Evolutionary conservation across 2,329 filamentous ascomycete species (phyloP).

Genomic region (Pestalotiopsis sp.): DNA sequence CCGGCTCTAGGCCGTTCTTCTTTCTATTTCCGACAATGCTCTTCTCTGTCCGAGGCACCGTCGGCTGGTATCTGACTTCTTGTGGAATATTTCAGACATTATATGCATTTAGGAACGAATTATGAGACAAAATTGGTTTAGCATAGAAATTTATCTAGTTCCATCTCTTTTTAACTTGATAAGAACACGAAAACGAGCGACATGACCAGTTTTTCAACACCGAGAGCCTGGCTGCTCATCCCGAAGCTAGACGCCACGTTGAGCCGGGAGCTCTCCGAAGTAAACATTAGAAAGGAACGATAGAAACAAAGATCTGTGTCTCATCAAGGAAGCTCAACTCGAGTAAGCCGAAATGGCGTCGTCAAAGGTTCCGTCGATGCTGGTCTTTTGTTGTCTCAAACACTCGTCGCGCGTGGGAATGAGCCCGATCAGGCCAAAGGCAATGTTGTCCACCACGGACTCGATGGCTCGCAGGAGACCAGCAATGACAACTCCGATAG

Average conservation of each 20-base stretch:
- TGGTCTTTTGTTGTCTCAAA: slow-evolving; percentile 12
- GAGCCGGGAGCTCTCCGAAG: neutral
- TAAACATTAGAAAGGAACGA: neutral
- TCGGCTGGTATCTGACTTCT: no score
- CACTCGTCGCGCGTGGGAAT: slow-evolving; percentile 13
- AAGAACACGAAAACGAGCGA: neutral
- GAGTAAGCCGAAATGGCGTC: slow-evolving; percentile 14
- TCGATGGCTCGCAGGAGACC: slow-evolving; percentile 13
- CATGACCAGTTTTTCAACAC: neutral
- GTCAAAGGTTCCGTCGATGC: slow-evolving; percentile 12
- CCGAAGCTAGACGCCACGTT: neutral
- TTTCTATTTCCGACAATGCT: no score
- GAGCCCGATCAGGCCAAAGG: slow-evolving; percentile 10
- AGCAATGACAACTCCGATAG: slow-evolving; percentile 10
- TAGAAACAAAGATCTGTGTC: neutral
- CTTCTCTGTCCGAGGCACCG: no score
- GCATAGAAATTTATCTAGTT: no score
- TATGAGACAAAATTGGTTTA: no score
- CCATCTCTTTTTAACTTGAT: no score
- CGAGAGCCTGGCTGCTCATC: neutral
- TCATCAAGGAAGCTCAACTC: neutral
- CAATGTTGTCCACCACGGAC: slow-evolving; percentile 13
- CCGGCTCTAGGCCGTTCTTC: no score
- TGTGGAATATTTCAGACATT: no score
- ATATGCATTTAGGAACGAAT: no score